These are phyloP conservation scores for Aspergillus carbonarius DNA, from an alignment of 2,329 filamentous ascomycete species.

Conservation along the genomic window DNA sequence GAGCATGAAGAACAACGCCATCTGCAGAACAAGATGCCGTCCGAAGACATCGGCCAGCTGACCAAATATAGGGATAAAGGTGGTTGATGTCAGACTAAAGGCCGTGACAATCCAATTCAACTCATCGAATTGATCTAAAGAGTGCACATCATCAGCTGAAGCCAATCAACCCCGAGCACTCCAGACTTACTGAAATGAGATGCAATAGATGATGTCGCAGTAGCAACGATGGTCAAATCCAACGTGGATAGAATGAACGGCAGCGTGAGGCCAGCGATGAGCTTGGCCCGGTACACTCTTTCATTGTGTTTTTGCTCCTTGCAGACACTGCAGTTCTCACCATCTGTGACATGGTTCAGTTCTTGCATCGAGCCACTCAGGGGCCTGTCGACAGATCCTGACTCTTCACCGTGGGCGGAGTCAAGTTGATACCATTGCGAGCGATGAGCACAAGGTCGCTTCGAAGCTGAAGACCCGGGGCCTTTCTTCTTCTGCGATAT, in stretches of 20 bases:
- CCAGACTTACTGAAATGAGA: constrained; percentile 57
- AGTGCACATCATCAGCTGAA: background rate
- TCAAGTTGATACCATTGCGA: background rate
- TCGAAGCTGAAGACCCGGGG: background rate
- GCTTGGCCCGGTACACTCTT: constrained; percentile 56
- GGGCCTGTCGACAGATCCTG: background rate
- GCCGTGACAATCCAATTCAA: constrained; percentile 69
- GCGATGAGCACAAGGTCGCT: constrained; percentile 11
- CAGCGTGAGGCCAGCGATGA: constrained; percentile 59
- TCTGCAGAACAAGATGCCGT: constrained; percentile 59
- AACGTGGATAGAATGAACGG: constrained; percentile 64
- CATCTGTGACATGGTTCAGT: background rate
- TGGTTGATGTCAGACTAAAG: constrained; percentile 66
- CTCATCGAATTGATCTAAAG: constrained; percentile 53
- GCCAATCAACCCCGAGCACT: background rate
- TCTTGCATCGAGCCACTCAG: background rate
- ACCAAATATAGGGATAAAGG: constrained; percentile 66
- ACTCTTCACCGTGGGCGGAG: background rate
- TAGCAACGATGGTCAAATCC: constrained; percentile 64
- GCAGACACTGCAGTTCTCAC: constrained; percentile 20
- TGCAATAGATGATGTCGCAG: constrained; percentile 62
- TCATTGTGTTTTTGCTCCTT: constrained; percentile 34
- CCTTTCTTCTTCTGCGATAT: background rate
- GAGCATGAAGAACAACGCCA: constrained; percentile 57
- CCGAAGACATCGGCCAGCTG: constrained; percentile 67